phyloP scores from a whole-genome alignment of 257 asterid genomes.

The Fraxinus excelsior region DNA sequence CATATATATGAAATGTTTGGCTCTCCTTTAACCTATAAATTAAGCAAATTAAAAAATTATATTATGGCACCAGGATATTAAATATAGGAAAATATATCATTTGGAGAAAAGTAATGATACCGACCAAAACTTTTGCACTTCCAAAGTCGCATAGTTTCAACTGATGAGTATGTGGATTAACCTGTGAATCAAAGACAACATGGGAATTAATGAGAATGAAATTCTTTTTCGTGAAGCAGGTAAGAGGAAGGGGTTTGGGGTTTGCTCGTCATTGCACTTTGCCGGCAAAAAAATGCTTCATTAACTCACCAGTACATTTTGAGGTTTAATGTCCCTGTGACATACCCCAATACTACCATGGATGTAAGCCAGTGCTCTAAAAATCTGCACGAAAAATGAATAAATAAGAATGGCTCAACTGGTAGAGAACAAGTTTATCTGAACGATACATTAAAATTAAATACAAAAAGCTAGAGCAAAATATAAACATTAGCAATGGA shows the following conservation, averaged over 20 bases:
- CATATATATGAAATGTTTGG: conserved; percentile 64
- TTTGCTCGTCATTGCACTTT: background rate
- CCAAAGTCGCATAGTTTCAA: conserved; percentile 94
- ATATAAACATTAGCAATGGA: background rate
- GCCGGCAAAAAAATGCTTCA: background rate
- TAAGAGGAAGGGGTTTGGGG: background rate
- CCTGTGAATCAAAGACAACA: conserved; percentile 41
- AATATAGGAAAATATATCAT: background rate
- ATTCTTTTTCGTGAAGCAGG: background rate
- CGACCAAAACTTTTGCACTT: conserved; percentile 83
- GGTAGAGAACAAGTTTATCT: background rate
- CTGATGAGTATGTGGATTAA: conserved; percentile 88
- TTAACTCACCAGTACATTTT: conserved; percentile 40
- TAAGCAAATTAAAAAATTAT: conserved; percentile 12
- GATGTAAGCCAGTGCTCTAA: conserved; percentile 70
- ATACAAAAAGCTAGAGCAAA: background rate
- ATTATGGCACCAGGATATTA: background rate
- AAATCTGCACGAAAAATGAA: conserved; percentile 44
- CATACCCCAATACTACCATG: conserved; percentile 85
- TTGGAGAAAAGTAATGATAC: conserved; percentile 19
- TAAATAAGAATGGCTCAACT: background rate
- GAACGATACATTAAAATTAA: background rate
- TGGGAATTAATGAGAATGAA: background rate
- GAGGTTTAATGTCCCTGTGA: conserved; percentile 91
- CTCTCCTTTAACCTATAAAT: conserved; percentile 55